These are phyloP conservation scores for Phaeotremella skinneri DNA, from an alignment of 768 basidiomycete genomes.

Conservation along the genomic window DNA sequence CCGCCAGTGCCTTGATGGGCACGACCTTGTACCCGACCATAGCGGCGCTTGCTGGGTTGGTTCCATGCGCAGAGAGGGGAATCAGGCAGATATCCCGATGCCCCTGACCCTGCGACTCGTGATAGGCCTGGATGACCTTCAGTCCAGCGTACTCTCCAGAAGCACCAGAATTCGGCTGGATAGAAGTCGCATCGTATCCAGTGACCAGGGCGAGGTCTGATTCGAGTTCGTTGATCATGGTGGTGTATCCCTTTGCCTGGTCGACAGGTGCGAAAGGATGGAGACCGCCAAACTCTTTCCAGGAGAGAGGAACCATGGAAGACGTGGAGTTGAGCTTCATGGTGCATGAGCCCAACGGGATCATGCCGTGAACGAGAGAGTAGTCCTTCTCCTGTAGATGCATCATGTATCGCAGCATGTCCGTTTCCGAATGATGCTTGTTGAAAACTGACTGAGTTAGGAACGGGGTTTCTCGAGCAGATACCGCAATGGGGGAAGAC, in stretches of 20 bases:
- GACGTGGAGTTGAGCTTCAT: conserved; percentile 99
- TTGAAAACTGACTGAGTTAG: conserved; percentile 91
- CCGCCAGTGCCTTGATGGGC: conserved; percentile 78
- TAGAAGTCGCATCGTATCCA: conserved; percentile 89
- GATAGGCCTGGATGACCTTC: conserved; percentile 88
- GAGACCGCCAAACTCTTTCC: conserved; percentile 83
- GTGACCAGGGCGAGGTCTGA: conserved; percentile 87
- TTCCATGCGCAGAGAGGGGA: conserved; percentile 94
- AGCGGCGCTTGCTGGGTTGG: conserved; percentile 94
- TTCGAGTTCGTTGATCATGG: conserved; percentile 86
- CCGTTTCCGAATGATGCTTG: conserved; percentile 95
- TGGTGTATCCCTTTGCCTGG: conserved; percentile 82
- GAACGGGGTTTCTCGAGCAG: conserved; percentile 59
- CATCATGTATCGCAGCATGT: conserved; percentile 95
- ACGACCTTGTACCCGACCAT: conserved; percentile 98
- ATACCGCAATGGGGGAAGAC: conserved; percentile 57
- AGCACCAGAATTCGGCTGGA: conserved; percentile 99
- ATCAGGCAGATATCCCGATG: conserved; percentile 90
- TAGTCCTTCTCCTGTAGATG: conserved; percentile 92
- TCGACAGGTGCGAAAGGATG: conserved; percentile 91
- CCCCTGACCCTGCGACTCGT: conserved; percentile 78
- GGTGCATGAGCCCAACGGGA: conserved; percentile 89
- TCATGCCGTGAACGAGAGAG: conserved; percentile 93
- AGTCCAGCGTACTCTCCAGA: conserved; percentile 98
- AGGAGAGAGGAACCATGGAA: conserved; percentile 94